phyloP scores from a whole-genome alignment of 2,329 filamentous ascomycete genomes.

The Torrubiella hemipterigena region DNA sequence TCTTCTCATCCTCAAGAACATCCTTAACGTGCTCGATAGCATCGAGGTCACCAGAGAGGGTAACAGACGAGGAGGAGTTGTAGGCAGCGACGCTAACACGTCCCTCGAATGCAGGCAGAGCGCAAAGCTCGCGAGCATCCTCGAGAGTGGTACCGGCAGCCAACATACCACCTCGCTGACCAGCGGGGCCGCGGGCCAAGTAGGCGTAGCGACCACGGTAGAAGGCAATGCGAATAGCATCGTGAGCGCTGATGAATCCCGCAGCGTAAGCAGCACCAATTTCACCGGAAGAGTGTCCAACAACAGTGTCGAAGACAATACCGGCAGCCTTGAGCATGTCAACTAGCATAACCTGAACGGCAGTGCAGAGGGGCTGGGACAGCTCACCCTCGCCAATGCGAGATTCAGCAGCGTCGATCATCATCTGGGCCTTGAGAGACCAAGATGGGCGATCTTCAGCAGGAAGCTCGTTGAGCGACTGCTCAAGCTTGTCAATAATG shows the following conservation, averaged over 20 bases:
- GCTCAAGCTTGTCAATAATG: constrained; percentile 12
- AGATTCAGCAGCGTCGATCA: constrained; percentile 5
- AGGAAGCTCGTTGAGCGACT: constrained; percentile 9
- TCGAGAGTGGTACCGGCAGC: constrained; percentile 11
- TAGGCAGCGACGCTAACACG: constrained; percentile 12
- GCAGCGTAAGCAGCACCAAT: constrained; percentile 38
- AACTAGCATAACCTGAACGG: constrained; percentile 15
- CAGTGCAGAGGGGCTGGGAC: constrained; percentile 19
- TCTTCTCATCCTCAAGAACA: constrained; percentile 8
- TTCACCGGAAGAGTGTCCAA: constrained; percentile 38
- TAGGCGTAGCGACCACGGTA: constrained; percentile 8
- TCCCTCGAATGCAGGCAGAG: constrained; percentile 9
- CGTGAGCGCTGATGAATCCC: constrained; percentile 20
- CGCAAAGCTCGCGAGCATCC: constrained; percentile 7
- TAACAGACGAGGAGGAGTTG: constrained; percentile 12
- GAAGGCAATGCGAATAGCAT: constrained; percentile 14
- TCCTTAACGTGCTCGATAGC: constrained; percentile 8
- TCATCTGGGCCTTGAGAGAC: constrained; percentile 14
- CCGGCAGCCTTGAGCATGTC: constrained; percentile 16
- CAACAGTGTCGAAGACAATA: constrained; percentile 21
- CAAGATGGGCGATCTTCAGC: constrained; percentile 14
- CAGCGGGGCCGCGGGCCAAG: constrained; percentile 5
- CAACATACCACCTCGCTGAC: constrained; percentile 10
- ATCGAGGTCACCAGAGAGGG: constrained; percentile 10
- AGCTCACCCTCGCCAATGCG: constrained; percentile 13